A percentile compares a stretch with the other conserved stretches of the same genome.
Evolutionary conservation across 257 asterid genomes (phyloP).

Genomic region (Rubia yunnanensis): DNA sequence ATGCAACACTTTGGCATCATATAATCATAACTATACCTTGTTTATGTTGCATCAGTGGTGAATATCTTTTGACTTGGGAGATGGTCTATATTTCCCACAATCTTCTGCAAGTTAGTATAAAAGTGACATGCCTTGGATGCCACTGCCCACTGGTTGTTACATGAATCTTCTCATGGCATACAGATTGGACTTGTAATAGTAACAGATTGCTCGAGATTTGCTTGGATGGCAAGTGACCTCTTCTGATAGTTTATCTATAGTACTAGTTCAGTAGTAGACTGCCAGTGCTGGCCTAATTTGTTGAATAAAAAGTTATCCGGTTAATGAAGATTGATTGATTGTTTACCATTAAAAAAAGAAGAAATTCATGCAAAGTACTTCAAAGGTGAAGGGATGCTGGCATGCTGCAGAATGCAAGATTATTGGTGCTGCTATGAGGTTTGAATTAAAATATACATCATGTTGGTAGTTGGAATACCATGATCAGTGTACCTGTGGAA

Average conservation of each 20-base stretch:
- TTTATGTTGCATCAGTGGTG: neutral
- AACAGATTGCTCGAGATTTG: neutral
- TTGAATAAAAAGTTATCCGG: neutral
- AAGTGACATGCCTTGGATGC: neutral
- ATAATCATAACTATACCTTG: neutral
- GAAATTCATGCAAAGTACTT: neutral
- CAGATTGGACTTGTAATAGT: neutral
- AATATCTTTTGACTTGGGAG: neutral
- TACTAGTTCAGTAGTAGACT: neutral
- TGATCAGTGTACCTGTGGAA: neutral
- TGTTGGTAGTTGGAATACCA: neutral
- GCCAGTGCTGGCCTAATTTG: neutral
- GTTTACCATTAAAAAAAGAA: neutral
- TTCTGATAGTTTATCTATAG: neutral
- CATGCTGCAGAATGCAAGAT: neutral
- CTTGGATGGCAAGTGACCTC: neutral
- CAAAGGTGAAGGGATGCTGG: neutral
- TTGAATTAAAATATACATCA: neutral
- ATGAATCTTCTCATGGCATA: neutral
- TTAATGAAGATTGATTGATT: neutral
- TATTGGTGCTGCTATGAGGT: neutral
- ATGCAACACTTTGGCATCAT: neutral
- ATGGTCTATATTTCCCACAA: neutral
- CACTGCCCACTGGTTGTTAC: neutral
- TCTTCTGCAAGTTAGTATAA: neutral